Evolutionary conservation across 2,329 filamentous ascomycete species (phyloP).

Genomic region (Diaporthe vexans): DNA sequence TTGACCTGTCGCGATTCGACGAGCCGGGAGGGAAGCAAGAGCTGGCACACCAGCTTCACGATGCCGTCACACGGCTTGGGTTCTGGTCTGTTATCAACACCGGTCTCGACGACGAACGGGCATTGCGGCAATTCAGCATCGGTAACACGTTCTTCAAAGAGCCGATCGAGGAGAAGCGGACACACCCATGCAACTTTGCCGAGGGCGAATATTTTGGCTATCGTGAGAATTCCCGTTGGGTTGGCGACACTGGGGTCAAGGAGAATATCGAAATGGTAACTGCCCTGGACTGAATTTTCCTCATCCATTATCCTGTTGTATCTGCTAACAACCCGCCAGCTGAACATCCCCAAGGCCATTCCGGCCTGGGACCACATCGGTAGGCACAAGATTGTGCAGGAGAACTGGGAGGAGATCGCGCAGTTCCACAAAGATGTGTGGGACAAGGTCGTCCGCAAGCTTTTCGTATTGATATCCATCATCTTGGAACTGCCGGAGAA

Average conservation of each 20-base stretch:
- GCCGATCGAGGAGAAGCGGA: conserved; percentile 14
- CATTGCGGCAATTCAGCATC: conserved; percentile 8
- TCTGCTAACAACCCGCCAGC: background rate
- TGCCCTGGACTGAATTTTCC: too few species aligned
- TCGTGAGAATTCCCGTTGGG: conserved; percentile 10
- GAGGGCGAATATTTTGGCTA: conserved; percentile 22
- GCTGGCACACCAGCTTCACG: conserved; percentile 15
- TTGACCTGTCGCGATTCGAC: conserved; percentile 22
- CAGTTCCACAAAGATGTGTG: conserved; percentile 12
- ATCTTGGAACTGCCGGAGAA: conserved; percentile 8
- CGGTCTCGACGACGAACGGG: background rate
- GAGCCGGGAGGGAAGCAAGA: conserved; percentile 17
- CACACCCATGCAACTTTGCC: conserved; percentile 7
- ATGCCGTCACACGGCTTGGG: conserved; percentile 4
- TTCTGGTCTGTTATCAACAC: conserved; percentile 22
- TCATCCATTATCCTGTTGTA: background rate
- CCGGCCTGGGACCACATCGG: conserved; percentile 8
- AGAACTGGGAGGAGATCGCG: conserved; percentile 6
- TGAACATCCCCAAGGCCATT: conserved; percentile 11
- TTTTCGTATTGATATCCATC: background rate
- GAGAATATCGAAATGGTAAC: conserved; percentile 20
- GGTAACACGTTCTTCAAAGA: conserved; percentile 20
- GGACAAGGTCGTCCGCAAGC: conserved; percentile 13
- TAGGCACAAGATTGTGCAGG: conserved; percentile 18
- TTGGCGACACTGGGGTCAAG: conserved; percentile 11